Evolutionary conservation across 768 basidiomycete species (phyloP), one percentile per base, ranked within the genome.

Genomic region (Hysterangium stoloniferum): DNA sequence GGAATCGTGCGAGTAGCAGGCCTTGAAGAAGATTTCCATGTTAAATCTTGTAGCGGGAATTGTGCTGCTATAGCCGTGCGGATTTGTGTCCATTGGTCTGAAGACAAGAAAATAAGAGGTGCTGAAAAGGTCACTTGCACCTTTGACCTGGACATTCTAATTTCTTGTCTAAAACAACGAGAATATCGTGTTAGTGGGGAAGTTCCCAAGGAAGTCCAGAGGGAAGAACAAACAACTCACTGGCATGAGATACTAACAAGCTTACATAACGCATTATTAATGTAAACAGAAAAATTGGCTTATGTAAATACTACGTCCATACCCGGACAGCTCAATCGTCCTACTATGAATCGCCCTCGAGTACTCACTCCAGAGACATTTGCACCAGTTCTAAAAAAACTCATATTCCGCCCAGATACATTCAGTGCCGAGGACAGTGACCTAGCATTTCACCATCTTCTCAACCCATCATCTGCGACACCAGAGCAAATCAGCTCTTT

Each of bases 401-500:
- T 74, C 37, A 66, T 71, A 24, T 58, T 62, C 51, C 40, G 56
- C 12, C 73, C 73, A 0, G 45, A 58, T 15, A 55, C 64, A 24
- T 74, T 74, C 62, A 58, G 61, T 9, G 57, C 64, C 6, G 73
- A 77, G 17, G 92, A 97, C 63, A 76, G 92, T 48, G 76, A 75
- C 50, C 59, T 68, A 22, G 81, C 90, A 6, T 79, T 98, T 50
- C 71, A 84, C 52, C 84, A 87, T 65, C 67, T 91, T 41, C 77
- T 88, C 62, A 56, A 52, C 5, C 82, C 84, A 1, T 72, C 80
- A 47, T 69, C 73, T 37, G 71, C 83, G 1, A 75, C 74, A 7
- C 81, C 85, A 0, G 71, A 78, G 1, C 91, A 98, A 62, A 79
- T 93, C 48, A 93, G 92, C 17, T 83, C 93, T 1, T 95, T 97